Base-by-base conservation (phyloP, 2,329 filamentous ascomycete genomes). In the Fusarium equiseti region DNA sequence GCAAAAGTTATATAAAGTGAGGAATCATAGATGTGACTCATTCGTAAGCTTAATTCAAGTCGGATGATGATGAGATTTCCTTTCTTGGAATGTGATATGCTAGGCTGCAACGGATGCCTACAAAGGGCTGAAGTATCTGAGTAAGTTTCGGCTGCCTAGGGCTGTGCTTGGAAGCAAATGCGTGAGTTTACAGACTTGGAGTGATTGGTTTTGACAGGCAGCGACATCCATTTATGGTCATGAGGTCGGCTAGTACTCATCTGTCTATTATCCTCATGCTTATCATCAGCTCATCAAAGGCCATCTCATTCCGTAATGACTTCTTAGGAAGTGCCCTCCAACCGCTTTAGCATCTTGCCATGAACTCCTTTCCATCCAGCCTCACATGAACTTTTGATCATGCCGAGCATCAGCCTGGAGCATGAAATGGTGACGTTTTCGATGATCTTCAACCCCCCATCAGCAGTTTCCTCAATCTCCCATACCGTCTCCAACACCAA, bases 401-500 rank as follows among this genome's bases (percentile, higher is more conserved):
- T 78, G 3, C 82, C 79, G 8, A 87, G 66, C 56, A 89, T 72
- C 26, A 88, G 71, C 58, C 81, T 81, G 20, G 86, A 86, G 74
- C 85, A 87, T 45, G 76, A 81, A 65, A 89, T 85, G n/a, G 78
- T 73, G 22, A 85, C 79, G 16, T 85, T 82, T 77, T 89, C 86
- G 7, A 84, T 80, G 52, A 89, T 67, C 72, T 84, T 83, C 31
- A 82, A 69, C 15, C 64, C 75, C 5, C 74, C 77, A 9, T 74
- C 79, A 18, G 73, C 76, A 4, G 63, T 74, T 61, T 78, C 80
- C 38, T 75, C 73, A 45, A 80, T 74, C 66, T 81, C 77, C 87
- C 87, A 89, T 18, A 81, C 73, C 18, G 86, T 87, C 75, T 89
- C 87, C 81, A 89, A 84, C 4, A 84, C 77, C 35, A 87, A 79